Base-by-base conservation (phyloP, 257 asterid genomes). In the Petrea volubilis region DNA sequence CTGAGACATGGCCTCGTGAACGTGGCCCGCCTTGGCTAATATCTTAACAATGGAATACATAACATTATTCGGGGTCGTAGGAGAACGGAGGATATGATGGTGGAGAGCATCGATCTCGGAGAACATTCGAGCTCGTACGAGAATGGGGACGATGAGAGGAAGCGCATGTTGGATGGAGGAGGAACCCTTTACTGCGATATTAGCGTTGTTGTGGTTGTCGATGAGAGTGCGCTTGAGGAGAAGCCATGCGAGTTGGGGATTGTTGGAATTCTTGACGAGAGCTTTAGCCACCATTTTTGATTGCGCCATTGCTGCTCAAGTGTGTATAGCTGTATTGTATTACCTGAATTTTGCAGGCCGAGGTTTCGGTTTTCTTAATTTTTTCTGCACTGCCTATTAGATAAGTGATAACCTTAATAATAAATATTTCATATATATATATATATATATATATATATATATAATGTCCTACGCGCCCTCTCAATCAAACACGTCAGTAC, bases 171-270 rank as follows among this genome's bases (percentile, higher is more conserved):
- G 85, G 59, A 74, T 49, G 49, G 74, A 71, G 55, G 73, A 71
- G 53, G 24, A 41, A 56, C 63, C 40, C 23, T 70, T 44, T 43
- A 4, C 7, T 27, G 41, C 40, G 29, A 43, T 36, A 24, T n/a
- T 24, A 27, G 1, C 3, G 34, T 25, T 25, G 47, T 25, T 17
- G 21, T 57, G 67, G 60, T 47, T 33, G 36, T 70, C 64, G 55
- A 65, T 57, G 69, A 83, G 72, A 23, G 81, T 56, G 34, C 89
- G 95, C 58, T 83, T 89, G 77, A 91, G 89, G 82, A 94, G 89
- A 40, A 79, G 86, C 93, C 96, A 89, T 77, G 97, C 97, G 28
- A 91, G 74, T 28, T 73, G 77, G 38, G 96, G 93, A 38, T 87
- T 81, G 76, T 68, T 71, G 59, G 86, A 77, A 74, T 87, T 89